phyloP scores from a whole-genome alignment of 306 rosid genomes.

The Lathyrus sativus region DNA sequence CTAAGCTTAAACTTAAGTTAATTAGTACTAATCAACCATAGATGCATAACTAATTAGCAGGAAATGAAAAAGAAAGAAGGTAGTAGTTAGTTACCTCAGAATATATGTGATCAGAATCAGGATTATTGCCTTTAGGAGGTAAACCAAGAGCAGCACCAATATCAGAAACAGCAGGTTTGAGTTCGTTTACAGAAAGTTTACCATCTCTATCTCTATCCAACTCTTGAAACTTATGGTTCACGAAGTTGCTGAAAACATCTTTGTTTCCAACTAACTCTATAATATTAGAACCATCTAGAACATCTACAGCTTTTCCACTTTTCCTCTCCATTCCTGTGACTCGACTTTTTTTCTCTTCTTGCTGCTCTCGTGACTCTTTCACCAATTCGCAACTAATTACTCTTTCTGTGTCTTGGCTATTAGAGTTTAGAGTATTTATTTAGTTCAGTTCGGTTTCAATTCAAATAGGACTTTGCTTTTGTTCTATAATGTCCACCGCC shows the following conservation, averaged over 20 bases:
- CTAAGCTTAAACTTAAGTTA: neutral
- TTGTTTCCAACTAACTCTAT: constrained; percentile 90
- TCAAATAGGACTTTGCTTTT: too few species aligned
- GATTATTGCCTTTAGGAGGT: constrained; percentile 73
- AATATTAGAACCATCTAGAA: constrained; percentile 94
- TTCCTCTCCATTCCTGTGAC: constrained; percentile 43
- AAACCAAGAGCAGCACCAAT: constrained; percentile 94
- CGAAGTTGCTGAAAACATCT: constrained; percentile 63
- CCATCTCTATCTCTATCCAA: constrained; percentile 84
- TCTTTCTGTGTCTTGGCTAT: neutral
- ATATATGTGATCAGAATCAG: constrained; percentile 82
- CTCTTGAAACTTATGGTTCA: constrained; percentile 87
- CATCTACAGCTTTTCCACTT: constrained; percentile 40
- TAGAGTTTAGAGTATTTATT: too few species aligned
- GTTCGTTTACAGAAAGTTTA: constrained; percentile 81
- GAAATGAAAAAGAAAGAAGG: neutral
- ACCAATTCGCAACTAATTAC: neutral
- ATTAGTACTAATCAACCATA: neutral
- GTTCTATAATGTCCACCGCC: too few species aligned
- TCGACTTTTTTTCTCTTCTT: neutral
- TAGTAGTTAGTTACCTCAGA: constrained; percentile 48
- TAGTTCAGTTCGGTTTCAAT: too few species aligned
- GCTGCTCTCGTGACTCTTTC: constrained; percentile 19
- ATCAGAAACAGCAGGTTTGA: constrained; percentile 94
- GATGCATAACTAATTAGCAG: neutral